Base-by-base conservation (phyloP, 2,329 filamentous ascomycete genomes). In the Neopestalotiopsis clavispora region DNA sequence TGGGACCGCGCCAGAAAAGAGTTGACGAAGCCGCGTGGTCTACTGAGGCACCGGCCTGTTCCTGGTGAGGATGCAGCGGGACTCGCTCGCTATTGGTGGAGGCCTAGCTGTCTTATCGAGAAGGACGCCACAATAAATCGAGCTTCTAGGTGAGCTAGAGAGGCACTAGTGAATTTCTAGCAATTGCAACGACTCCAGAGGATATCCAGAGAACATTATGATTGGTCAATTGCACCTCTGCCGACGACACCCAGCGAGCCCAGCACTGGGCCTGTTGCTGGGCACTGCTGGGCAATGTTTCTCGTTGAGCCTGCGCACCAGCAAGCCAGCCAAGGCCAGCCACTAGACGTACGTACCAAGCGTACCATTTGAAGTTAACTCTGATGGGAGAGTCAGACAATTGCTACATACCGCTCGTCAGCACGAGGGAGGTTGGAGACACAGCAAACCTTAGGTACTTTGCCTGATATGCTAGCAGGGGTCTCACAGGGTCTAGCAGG, bases 401-500 rank as follows among this genome's bases (percentile, higher is more conserved):
- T 49, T 49, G 42, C 13, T 49, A 49, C 42, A 14, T 52, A 52
- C 45, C 57, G 57, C 57, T 59, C 17, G 7, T 56, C 49, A 23
- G 57, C 23, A 23, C 23, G 20, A 6, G 57, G 34, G 32, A 40
- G 59, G 23, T 34, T 34, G 32, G 59, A 38, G 34, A 62, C 32
- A 62, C 23, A 32, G 32, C 57, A 59, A 42, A 40, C 34, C 23
- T 59, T 59, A 30, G 23, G 30, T 59, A 59, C 59, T 38, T 42
- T 62, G 30, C 42, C 42, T 45, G 38, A 49, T 52, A 65, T 65
- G 30, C 28, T 34, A 34, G 28, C 60, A 42, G 20, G 60, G 30
- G 60, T 65, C 30, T 17, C 57, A 30, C 57, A 59, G 60, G 63
- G 49, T 23, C 63, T 66, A 66, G 63, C 30, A n/a, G 13, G 2